Evolutionary conservation across 2,329 filamentous ascomycete species (phyloP), one percentile per base, ranked within the genome.

Genomic region (Spiromastix sp.): DNA sequence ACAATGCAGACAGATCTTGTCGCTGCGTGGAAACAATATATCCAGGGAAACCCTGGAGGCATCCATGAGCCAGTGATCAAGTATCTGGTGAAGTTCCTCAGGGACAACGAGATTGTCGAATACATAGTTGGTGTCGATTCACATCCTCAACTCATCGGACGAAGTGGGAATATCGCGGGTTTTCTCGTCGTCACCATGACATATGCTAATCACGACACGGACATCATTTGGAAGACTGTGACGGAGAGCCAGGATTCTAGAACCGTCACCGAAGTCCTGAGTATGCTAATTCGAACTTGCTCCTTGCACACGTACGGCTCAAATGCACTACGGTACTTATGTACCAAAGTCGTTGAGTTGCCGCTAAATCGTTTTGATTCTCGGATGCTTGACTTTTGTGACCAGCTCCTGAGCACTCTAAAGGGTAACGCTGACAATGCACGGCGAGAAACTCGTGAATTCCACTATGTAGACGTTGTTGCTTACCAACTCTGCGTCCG

Each of bases 51-150:
- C 45, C 39, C 66, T 7, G 57, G 61, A 10, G 45, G 52, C n/a
- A 49, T 55, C 21, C 54, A 63, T 28, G 64, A 70, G 46, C 67
- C 71, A 1, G 66, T 84, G 32, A 64, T 89, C 43, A 67, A 71
- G 9, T 79, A 81, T 47, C 64, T 93, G 35, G 76, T 83, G 4
- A 66, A 73, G 16, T 80, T 83, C 44, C 65, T 96, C 21, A 67
- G 80, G 11, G 62, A 70, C 5, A 79, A 81, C 25, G 77, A 78
- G 35, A 66, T 96, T 17, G 74, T 93, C 16, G 77, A 86, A 40
- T 96, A 95, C 57, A 77, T 98, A 30, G 73, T 95, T 34, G 85
- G 89, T 2, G 78, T 89, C 10, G 86, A 86, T 37, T 95, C 89
- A 20, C 91, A 96, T 51, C 85, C 87, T 1, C 86, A 94, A 51